Evolutionary conservation across 352 stramenopile species (phyloP), one percentile per base, ranked within the genome.

Genomic region (Paralagenidium karlingii): DNA sequence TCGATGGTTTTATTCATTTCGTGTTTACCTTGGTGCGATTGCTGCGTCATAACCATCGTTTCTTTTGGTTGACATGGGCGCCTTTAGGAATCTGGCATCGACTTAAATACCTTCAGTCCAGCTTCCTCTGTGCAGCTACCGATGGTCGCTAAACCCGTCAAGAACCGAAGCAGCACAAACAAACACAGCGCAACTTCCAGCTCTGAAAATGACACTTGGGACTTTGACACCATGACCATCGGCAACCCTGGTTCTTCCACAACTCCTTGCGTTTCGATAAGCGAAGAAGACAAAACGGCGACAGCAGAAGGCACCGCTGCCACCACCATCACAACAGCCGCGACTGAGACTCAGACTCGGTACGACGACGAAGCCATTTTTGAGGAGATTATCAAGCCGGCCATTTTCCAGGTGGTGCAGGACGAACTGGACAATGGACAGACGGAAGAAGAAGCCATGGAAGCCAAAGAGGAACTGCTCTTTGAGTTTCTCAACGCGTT

Each of bases 401-500:
- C 77, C 7, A 67, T 91, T 18, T 82, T 82, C 29, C 73, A 86
- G 11, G 65, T 87, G 6, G 28, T 85, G 24, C 59, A 82, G 21
- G 58, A 63, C 22, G 49, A 67, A 19, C 24, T 78, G 13, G 56
- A 69, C 38, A 34, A 37, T 13, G 41, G 44, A 22, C 18, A 37
- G 20, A 46, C 51, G n/a, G 43, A 51, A 38, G 55, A 53, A 13
- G 51, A 42, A 6, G 61, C 68, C 10, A 56, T 58, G 10, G 71
- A 83, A 24, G 39, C 53, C 8, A 59, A 63, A 45, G 71, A 91
- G 31, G 73, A 87, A 39, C 41, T 82, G 24, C 49, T 91, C 2
- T 79, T 91, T 31, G 75, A 91, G 34, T 70, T 88, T 22, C 40
- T 91, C 28, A 69, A 87, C 32, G 55, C 63, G 33, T 80, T 88